phyloP scores from a whole-genome alignment of 306 rosid species.

The Vigna mungo region DNA sequence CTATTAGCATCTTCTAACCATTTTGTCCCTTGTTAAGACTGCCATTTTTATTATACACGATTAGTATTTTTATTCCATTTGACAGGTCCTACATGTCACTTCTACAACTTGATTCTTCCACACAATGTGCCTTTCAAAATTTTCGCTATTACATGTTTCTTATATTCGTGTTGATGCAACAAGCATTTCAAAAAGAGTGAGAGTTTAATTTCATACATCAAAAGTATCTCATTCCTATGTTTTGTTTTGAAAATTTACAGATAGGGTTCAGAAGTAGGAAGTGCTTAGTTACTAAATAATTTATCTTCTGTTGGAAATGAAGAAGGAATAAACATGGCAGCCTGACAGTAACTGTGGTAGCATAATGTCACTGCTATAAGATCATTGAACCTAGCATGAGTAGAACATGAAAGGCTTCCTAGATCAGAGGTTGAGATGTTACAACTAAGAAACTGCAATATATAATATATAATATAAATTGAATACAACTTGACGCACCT shows the following conservation, averaged over 20 bases:
- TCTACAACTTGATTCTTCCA: constrained; percentile 20
- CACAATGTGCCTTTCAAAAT: constrained; percentile 17
- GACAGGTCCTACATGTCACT: constrained; percentile 29
- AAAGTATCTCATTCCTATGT: constrained; percentile 3
- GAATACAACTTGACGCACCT: constrained; percentile 56
- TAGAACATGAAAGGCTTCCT: constrained; percentile 33
- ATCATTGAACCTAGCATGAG: constrained; percentile 17
- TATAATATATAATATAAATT: constrained; percentile 1
- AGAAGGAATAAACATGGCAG: constrained; percentile 18
- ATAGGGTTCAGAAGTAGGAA: neutral
- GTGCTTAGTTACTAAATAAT: constrained; percentile 13
- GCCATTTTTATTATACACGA: neutral
- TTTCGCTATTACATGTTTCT: constrained; percentile 31
- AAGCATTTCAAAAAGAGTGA: constrained; percentile 18
- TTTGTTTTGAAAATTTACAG: constrained; percentile 20
- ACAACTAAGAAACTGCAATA: constrained; percentile 17
- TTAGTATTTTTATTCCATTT: constrained; percentile 31
- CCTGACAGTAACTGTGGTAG: constrained; percentile 2
- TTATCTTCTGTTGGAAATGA: constrained; percentile 4
- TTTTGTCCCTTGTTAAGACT: constrained; percentile 10
- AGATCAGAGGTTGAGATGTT: constrained; percentile 39
- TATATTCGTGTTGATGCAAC: constrained; percentile 1
- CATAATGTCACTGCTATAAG: constrained; percentile 26
- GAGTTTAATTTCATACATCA: constrained; percentile 31
- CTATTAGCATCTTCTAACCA: constrained; percentile 14